A percentile compares a stretch with the other conserved stretches of the same genome.
These are phyloP conservation scores for Rhodotorula babjevae DNA, from an alignment of 768 basidiomycete species.

Conservation along the genomic window DNA sequence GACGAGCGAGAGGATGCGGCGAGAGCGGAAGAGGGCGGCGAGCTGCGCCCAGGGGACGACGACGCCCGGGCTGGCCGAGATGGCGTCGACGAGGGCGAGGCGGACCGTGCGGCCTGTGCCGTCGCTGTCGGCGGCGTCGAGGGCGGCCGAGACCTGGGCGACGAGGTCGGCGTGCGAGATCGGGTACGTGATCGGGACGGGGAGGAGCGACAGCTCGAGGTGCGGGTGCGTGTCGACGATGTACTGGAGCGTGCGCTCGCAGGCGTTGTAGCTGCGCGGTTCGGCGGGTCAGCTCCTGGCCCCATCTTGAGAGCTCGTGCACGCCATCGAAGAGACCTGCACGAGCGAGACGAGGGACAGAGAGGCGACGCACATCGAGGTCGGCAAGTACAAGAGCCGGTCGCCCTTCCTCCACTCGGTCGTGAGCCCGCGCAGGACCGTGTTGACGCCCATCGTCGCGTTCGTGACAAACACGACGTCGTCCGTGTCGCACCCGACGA, in stretches of 20 bases:
- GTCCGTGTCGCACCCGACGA: conserved; percentile 31
- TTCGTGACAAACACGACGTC: conserved; percentile 38
- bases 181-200: conserved; percentile 34
- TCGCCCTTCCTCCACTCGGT: conserved; percentile 37
- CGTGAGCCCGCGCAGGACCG: conserved; percentile 21
- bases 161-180: conserved; percentile 29
- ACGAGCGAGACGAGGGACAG: background rate
- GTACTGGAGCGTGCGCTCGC: conserved; percentile 20
- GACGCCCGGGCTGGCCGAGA: conserved; percentile 46
- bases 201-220: conserved; percentile 27
- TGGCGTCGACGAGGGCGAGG: conserved; percentile 46
- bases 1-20: conserved; percentile 45
- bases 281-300: no score
- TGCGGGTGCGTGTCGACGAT: conserved; percentile 34
- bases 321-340: no score
- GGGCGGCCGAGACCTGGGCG: background rate
- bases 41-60: conserved; percentile 45
- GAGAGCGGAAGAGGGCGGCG: conserved; percentile 44
- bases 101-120: conserved; percentile 35
- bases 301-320: no score
- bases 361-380: conserved; percentile 12
- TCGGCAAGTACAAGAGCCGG: conserved; percentile 30
- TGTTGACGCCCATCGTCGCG: conserved; percentile 39
- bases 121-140: conserved; percentile 32
- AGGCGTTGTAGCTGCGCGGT: conserved; percentile 35